phyloP scores from a whole-genome alignment of 148 eudicot genomes.

The Oxyria digyna region DNA sequence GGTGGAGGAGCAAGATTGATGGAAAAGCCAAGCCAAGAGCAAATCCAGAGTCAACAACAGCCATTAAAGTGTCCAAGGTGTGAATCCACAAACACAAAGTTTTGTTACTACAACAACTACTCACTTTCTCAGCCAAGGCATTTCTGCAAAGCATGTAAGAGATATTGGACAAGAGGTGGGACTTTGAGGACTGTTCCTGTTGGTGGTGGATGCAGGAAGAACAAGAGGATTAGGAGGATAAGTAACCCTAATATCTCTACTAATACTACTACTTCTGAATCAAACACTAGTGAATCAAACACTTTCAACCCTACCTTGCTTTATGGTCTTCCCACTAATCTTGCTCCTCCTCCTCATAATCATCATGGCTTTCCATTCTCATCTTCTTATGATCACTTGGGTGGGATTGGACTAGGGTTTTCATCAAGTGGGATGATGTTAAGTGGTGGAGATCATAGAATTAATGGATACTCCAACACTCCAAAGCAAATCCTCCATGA shows the following conservation, averaged over 20 bases:
- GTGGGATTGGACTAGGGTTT: constrained; percentile 45
- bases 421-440: constrained; percentile 12
- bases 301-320: constrained; percentile 14
- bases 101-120: constrained; percentile 48
- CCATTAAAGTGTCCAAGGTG: constrained; percentile 29
- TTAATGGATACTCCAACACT: neutral
- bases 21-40: constrained; percentile 8
- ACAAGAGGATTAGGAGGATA: constrained; percentile 31
- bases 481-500: constrained; percentile 22
- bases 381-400: constrained; percentile 38
- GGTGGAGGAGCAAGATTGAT: neutral
- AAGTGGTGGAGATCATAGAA: constrained; percentile 9
- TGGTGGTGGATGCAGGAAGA: constrained; percentile 44
- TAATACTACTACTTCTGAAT: neutral
- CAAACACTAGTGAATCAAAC: neutral
- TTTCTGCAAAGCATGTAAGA: constrained; percentile 60
- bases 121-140: constrained; percentile 39
- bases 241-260: constrained; percentile 1
- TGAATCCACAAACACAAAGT: constrained; percentile 35
- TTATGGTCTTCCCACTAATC: constrained; percentile 22
- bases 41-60: constrained; percentile 8
- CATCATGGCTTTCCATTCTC: constrained; percentile 21
- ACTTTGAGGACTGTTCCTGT: constrained; percentile 56
- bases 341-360: neutral
- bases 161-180: constrained; percentile 69